Percentiles rank a stretch among this genome's conserved stretches.
Conservation (phyloP, 2,329 filamentous ascomycete genomes). For the Penicillium sp. region DNA sequence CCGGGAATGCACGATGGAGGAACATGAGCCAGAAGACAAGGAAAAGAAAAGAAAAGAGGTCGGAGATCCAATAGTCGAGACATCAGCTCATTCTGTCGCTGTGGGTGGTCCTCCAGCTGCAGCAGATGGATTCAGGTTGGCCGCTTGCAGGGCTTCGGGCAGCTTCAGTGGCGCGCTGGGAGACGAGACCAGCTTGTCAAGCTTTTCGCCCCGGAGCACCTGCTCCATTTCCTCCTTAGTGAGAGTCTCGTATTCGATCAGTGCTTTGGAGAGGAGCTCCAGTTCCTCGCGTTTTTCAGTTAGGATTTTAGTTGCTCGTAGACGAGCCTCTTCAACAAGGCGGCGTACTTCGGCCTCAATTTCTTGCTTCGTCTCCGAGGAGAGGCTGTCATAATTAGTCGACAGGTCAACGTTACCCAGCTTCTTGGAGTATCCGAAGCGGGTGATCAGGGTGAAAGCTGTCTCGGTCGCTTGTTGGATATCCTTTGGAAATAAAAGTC, state of each 20-base stretch:
- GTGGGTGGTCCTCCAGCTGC: constrained; percentile 22
- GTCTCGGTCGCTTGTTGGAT: constrained; percentile 76
- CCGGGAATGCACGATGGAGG: constrained; percentile 20
- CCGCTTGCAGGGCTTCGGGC: constrained; percentile 51
- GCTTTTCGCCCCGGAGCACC: constrained; percentile 80
- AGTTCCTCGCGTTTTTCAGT: constrained; percentile 76
- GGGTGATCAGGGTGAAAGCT: constrained; percentile 84
- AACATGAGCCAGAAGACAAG: constrained; percentile 9
- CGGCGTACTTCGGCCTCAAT: constrained; percentile 88
- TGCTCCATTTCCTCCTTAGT: constrained; percentile 85
- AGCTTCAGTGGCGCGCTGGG: constrained; percentile 61
- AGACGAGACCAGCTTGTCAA: constrained; percentile 63
- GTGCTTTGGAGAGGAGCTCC: constrained; percentile 79
- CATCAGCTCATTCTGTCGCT: constrained; percentile 22
- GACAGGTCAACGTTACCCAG: constrained; percentile 88
- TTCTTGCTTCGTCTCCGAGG: constrained; percentile 76
- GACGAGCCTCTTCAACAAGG: constrained; percentile 75
- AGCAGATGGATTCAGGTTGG: constrained; percentile 27
- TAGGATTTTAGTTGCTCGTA: constrained; percentile 69
- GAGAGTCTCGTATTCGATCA: constrained; percentile 92
- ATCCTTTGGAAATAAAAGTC: constrained; percentile 55
- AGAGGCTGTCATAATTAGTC: constrained; percentile 75
- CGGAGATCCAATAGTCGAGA: no score
- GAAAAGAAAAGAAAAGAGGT: constrained; percentile 7
- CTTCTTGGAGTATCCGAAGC: constrained; percentile 81